phyloP scores from a whole-genome alignment of 345 rosid genomes.

The Hevea brasiliensis region DNA sequence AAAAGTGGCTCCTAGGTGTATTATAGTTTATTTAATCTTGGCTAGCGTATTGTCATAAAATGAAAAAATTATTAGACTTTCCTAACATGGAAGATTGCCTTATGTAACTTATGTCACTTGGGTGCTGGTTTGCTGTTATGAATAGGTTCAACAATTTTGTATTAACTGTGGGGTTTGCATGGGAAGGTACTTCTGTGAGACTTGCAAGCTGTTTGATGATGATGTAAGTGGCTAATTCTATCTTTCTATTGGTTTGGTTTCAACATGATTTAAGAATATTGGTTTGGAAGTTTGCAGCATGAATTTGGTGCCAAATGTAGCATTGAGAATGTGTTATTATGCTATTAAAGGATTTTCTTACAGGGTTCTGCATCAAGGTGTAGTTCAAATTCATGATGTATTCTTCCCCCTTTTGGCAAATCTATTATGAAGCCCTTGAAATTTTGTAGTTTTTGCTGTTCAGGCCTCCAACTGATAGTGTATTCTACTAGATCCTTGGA shows the following conservation, averaged over 20 bases:
- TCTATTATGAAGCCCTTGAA: too few relatives aligned
- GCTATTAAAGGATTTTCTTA: neutral
- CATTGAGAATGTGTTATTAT: neutral
- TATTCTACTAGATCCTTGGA: too few relatives aligned
- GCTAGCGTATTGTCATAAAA: neutral
- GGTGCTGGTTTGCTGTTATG: conserved; percentile 19
- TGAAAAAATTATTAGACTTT: neutral
- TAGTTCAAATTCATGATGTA: too few relatives aligned
- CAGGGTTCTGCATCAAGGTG: neutral
- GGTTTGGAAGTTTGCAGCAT: neutral
- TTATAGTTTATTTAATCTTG: neutral
- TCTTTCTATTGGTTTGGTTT: neutral
- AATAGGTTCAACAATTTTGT: conserved; percentile 67
- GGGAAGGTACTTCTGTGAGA: conserved; percentile 74
- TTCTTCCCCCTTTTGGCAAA: too few relatives aligned
- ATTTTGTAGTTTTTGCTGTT: too few relatives aligned
- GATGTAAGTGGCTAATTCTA: conserved; percentile 53
- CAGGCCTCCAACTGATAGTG: too few relatives aligned
- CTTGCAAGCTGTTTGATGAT: conserved; percentile 83
- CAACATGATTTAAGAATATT: neutral
- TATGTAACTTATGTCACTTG: neutral
- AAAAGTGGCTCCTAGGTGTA: neutral
- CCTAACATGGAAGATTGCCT: neutral
- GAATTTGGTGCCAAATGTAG: neutral
- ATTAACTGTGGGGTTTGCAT: conserved; percentile 79